Evolutionary conservation across 331 rosid species (phyloP), one percentile per base, ranked within the genome.

Genomic region (Malus hybrid): DNA sequence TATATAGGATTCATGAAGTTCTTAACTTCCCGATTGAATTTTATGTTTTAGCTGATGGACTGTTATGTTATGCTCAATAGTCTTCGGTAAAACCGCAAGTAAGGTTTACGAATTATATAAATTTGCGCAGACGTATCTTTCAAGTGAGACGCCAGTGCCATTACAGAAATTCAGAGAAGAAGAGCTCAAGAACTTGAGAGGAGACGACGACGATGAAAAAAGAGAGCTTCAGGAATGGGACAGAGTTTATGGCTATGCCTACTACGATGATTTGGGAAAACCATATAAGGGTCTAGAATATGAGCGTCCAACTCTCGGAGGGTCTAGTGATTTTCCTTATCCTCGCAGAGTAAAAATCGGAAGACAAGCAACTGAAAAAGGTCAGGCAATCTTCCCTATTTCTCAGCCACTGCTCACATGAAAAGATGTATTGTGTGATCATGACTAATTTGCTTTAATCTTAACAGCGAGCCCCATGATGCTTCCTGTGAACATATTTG

Each of bases 291-390:
- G 75, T 11, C 8, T 12, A 11, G 29, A 69, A 0, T 24, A 60
- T 7, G 77, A 64, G 61, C 90, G 90, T 24, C 88, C 82, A 2
- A 6, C 60, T 36, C 84, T 80, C 14, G 90, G 90, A 77, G 87
- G 88, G 24, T 80, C 88, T 2, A 61, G 18, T 61, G 26, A 42
- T 0, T 28, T 66, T 6, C 90, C 87, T 34, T 87, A 87, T 69
- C 90, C 90, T 82, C 90, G 88, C 5, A 63, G 90, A 58, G 87
- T 76, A 19, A 82, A 85, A 80, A 87, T 81, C 3, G 88, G 88
- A 1, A 72, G 90, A 72, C 26, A 66, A 48, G 34, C 70, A 16
- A 52, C 87, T 8, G 61, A 26, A 2, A 75, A 76, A 78, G 88
- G 88, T 87, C 19, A 69, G 68, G 0, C 67, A 20, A 44, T 44